These are phyloP conservation scores for Cercospora sojina DNA, from an alignment of 2,329 filamentous ascomycete genomes.

Conservation along the genomic window DNA sequence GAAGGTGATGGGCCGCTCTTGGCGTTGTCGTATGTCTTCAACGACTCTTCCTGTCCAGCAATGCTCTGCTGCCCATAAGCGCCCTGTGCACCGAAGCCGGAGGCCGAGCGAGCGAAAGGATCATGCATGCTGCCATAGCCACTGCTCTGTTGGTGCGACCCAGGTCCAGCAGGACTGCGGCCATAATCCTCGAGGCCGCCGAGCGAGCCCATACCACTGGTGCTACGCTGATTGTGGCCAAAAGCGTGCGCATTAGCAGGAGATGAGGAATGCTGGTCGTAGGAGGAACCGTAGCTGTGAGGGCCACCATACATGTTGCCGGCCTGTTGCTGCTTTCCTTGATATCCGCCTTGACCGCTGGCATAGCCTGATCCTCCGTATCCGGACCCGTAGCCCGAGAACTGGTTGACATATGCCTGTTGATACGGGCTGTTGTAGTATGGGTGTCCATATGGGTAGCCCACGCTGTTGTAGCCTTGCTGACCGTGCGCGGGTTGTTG, in stretches of 20 bases:
- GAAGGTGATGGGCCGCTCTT: conserved; percentile 57
- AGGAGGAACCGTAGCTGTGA: conserved; percentile 59
- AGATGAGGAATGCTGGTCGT: conserved; percentile 63
- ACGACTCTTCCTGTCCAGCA: conserved; percentile 50
- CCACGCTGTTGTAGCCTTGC: conserved; percentile 46
- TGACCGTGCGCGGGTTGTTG: conserved; percentile 35
- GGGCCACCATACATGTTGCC: conserved; percentile 64
- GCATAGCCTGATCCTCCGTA: conserved; percentile 41
- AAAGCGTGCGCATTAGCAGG: conserved; percentile 60
- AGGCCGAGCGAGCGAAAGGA: conserved; percentile 59
- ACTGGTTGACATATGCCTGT: conserved; percentile 63
- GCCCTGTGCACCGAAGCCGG: conserved; percentile 54
- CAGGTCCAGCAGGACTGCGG: conserved; percentile 53
- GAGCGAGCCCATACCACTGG: conserved; percentile 42
- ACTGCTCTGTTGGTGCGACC: conserved; percentile 54
- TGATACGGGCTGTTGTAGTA: conserved; percentile 64
- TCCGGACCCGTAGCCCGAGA: conserved; percentile 52
- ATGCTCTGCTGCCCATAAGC: conserved; percentile 53
- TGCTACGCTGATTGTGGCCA: conserved; percentile 47
- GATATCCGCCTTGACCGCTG: conserved; percentile 50
- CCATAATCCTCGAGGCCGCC: conserved; percentile 58
- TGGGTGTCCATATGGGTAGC: conserved; percentile 60
- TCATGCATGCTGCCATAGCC: conserved; percentile 57
- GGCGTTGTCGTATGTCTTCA: conserved; percentile 60
- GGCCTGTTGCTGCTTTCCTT: conserved; percentile 52